Conservation (phyloP, 2,329 filamentous ascomycete genomes). For the Trichoderma sp. region DNA sequence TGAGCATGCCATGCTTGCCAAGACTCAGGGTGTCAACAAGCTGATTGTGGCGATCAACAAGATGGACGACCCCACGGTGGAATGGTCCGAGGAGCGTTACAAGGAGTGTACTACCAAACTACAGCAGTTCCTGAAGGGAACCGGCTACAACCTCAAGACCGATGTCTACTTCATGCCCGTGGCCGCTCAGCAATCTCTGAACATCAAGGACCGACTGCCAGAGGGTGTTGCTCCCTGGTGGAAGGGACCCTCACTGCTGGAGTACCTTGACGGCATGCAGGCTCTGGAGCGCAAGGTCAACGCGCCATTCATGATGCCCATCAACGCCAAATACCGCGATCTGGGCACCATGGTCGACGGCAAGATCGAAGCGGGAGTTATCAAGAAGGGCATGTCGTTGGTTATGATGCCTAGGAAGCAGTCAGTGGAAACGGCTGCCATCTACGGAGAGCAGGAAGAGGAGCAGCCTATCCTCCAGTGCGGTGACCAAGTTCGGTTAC, state of each 20-base stretch:
- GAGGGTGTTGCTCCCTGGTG: conserved; percentile 80
- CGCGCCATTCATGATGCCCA: conserved; percentile 98
- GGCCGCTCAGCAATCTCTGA: conserved; percentile 80
- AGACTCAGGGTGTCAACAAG: conserved; percentile 98
- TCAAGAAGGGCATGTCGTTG: conserved; percentile 84
- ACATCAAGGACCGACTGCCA: conserved; percentile 86
- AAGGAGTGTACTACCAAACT: conserved; percentile 93
- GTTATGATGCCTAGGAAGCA: conserved; percentile 96
- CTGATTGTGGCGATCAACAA: conserved; percentile 95
- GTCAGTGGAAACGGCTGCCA: conserved; percentile 74
- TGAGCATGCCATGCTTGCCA: conserved; percentile 96
- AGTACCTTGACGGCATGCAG: conserved; percentile 93
- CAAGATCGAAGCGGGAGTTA: conserved; percentile 91
- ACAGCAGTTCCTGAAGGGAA: conserved; percentile 80
- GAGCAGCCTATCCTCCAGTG: conserved; percentile 80
- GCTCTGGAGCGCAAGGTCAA: conserved; percentile 94
- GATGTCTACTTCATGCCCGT: conserved; percentile 97
- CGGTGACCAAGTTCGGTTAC: conserved; percentile 91
- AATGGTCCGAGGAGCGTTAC: conserved; percentile 93
- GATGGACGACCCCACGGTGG: conserved; percentile 96
- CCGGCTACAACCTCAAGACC: conserved; percentile 91
- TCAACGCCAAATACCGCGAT: conserved; percentile 94
- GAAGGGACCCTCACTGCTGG: conserved; percentile 84
- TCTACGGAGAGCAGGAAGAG: conserved; percentile 96
- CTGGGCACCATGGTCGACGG: conserved; percentile 98